Evolutionary conservation across 208 protist genomes (phyloP), one percentile per base, ranked within the genome.

Genomic region (Trypanosoma scelopori): DNA sequence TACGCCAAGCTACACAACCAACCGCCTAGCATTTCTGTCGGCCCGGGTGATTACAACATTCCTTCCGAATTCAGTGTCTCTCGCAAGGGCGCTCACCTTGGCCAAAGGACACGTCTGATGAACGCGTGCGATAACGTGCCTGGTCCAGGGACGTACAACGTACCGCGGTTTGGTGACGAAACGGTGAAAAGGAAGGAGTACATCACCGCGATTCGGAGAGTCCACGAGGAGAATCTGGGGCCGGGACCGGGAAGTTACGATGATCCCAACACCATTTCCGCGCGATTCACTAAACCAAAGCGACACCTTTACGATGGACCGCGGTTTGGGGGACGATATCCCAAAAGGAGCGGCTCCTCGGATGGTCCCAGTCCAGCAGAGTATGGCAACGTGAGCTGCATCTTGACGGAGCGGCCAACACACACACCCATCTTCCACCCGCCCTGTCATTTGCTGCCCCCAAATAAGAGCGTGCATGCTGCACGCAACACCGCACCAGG

Each of bases 181-280:
- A 63, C 78, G 30, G 50, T 59, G 4, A 64, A 65, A 32, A 9
- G 55, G 18, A 76, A 66, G 47, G 74, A 84, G 41, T 71, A 69
- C 39, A 68, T 87, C 45, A 55, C 74, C 52, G 56, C 69, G 25
- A 73, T 73, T 20, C 57, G 63, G 12, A 77, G 66, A 49, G 58
- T 45, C 57, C 64, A 3, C 69, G 71, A 28, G 68, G 5, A 23
- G 28, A 60, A 79, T n/a, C 5, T n/a, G 30, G 65, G 60, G 15
- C 78, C 78, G 22, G 78, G 78, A 25, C 89, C 85, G 9, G 85
- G 85, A 30, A 77, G 76, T 55, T 94, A 94, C 73, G 77, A 82
- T 46, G 89, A 91, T 76, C 83, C 81, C 16, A 81, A 80, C 47
- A 89, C 82, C 22, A 92, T 92, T 70, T 71, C 76, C 42, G 65